Conservation (phyloP, 192 early-diverging fungal genomes). For the Backusella morwellensis region DNA sequence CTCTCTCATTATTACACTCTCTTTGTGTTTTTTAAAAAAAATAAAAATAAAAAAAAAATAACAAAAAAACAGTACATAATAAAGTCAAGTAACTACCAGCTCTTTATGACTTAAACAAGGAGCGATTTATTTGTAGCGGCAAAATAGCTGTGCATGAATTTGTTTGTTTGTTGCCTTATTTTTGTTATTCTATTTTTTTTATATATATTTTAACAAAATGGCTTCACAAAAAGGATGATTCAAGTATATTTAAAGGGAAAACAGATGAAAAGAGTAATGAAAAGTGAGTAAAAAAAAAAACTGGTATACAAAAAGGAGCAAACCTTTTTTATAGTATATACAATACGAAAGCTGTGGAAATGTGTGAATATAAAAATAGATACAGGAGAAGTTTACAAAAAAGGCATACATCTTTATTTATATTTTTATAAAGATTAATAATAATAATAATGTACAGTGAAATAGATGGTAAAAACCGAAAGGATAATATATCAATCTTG, state of each 20-base stretch:
- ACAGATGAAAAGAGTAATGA: neutral
- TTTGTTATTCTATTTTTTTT: neutral
- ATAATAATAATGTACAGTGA: neutral
- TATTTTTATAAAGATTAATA: neutral
- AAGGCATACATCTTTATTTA: neutral
- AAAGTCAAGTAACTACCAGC: neutral
- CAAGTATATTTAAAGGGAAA: neutral
- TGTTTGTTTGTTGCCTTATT: neutral
- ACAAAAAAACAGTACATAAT: neutral
- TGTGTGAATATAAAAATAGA: neutral
- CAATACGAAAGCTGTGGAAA: neutral
- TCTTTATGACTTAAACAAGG: neutral
- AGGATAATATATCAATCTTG: neutral
- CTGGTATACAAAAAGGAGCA: conserved; percentile 3
- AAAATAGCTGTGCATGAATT: neutral
- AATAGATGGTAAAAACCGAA: too few species aligned
- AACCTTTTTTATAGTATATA: neutral
- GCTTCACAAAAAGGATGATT: neutral
- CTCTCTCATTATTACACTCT: too few species aligned
- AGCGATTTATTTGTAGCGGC: neutral
- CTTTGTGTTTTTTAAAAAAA: too few species aligned
- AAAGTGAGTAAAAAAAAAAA: conserved; percentile 8
- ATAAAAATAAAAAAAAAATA: too few species aligned
- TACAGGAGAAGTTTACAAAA: neutral
- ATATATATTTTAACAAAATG: neutral